Evolutionary conservation across 441 rosid genomes (phyloP), one percentile per base, ranked within the genome.

Genomic region (Dalechampia spathulata): DNA sequence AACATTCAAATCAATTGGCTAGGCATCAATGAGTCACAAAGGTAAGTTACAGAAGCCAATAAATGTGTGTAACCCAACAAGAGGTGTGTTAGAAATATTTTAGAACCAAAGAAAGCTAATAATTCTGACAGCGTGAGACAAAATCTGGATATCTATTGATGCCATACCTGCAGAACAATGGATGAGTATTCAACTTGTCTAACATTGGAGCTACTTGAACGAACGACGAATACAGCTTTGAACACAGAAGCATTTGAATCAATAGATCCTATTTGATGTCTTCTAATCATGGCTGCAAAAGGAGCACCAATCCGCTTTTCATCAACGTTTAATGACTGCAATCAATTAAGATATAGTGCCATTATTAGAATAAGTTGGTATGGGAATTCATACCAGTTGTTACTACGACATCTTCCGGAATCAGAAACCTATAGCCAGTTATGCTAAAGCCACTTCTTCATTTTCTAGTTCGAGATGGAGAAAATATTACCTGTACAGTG

Each of bases 271-370:
- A 70, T 47, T 47, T 65, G 90, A 78, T 87, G 92, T 73, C 82
- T 71, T 49, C 97, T 87, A 70, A 93, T 85, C 95, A 93, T 75
- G 57, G 99, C 83, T 38, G 89, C 86, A 79, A 80, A 85, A 65
- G 97, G 99, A 68, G 97, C 86, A 60, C 89, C 95, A 20, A 15
- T 52, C 97, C 96, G 81, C 79, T 87, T 89, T 54, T 78, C 72
- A 56, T 89, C 97, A 25, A 93, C 76, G 69, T 74, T 73, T 60
- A 85, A 36, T 56, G 94, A 81, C 97, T 93, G 79, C 76, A 75
- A 57, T 53, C 15, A 68, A 60, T 50, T 42, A 26, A 64, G 62
- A 58, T 53, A 51, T 39, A 64, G 57, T n/a, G n/a, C 51, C 25
- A 49, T 25, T 21, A 70, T 66, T 56, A 71, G 49, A 48, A 46